Percentiles rank a stretch among this genome's conserved stretches.
Evolutionary conservation across 305 asterid species (phyloP).

Genomic region (Withania somnifera): DNA sequence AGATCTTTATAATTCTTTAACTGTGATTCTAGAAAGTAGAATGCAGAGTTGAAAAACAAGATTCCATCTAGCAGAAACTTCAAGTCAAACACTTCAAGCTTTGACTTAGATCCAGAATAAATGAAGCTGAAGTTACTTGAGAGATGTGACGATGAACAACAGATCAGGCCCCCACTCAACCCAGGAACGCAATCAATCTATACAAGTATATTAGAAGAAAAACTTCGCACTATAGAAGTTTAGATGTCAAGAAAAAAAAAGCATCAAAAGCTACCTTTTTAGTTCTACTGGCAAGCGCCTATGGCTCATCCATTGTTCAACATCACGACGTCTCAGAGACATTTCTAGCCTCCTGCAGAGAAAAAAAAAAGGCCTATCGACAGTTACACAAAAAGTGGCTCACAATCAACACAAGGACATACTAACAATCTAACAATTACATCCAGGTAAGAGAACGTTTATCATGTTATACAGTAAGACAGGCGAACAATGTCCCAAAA

Average conservation of each 20-base stretch:
- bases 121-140: neutral
- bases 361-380: neutral
- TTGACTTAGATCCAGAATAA: neutral
- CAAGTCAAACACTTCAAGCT: neutral
- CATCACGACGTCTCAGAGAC: conserved; percentile 82
- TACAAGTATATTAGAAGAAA: neutral
- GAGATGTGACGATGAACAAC: neutral
- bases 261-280: conserved; percentile 37
- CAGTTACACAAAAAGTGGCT: neutral
- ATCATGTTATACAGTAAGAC: neutral
- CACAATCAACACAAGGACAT: neutral
- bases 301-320: conserved; percentile 94
- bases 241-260: neutral
- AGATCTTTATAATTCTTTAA: neutral
- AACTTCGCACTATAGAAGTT: neutral
- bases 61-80: neutral
- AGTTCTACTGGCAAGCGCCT: conserved; percentile 68
- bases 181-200: neutral
- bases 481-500: neutral
- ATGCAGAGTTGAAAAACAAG: neutral
- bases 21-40: neutral
- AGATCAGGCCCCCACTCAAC: neutral
- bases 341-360: conserved; percentile 60
- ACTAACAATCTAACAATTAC: neutral
- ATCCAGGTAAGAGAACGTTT: neutral